Evolutionary conservation across 208 protist species (phyloP), one percentile per base, ranked within the genome.

Genomic region (Leishmania guyanensis): DNA sequence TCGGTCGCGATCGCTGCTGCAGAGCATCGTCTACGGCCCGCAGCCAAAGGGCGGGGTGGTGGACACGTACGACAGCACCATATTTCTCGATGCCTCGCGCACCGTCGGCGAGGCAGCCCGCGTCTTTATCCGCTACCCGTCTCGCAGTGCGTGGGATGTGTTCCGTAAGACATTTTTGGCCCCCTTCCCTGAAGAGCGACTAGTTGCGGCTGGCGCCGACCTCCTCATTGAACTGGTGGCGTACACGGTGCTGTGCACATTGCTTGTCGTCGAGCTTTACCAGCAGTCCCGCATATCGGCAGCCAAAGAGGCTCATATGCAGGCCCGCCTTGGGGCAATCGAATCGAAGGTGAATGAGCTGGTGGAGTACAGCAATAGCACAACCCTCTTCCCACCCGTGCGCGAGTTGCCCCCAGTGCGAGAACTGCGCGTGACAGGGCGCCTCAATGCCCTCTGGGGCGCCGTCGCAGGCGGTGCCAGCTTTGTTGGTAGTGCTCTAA

Each of bases 311-410:
- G 85, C 84, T 1, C 76, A 87, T 73, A 70, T 96, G 22, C 80
- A 93, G 65, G 83, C 82, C 6, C 89, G 93, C 5, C 84, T 97
- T 66, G 85, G 90, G 43, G 86, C 90, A 26, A 89, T 97, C 48
- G 92, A 97, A 78, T 56, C 85, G 56, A 95, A 96, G 86, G 87
- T 97, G 65, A 96, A 95, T 69, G 90, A 94, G 84, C 82, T 97
- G 33, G 82, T 92, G 5, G 74, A 90, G 73, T 78, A 73, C 74
- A 83, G 68, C 81, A 82, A 84, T 68, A 58, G 70, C 36, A 48
- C 68, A 43, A 48, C 69, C 48, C 43, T 78, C 56, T 75, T 70
- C 33, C 65, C 77, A 56, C 65, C 80, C 10, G 71, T 89, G 65
- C 81, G 87, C 58, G 84, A 88, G 51, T 78, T 89, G 5, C 71